A percentile compares a stretch with the other conserved stretches of the same genome.
phyloP scores from a whole-genome alignment of 257 asterid genomes.

The Capsicum rhomboideum region DNA sequence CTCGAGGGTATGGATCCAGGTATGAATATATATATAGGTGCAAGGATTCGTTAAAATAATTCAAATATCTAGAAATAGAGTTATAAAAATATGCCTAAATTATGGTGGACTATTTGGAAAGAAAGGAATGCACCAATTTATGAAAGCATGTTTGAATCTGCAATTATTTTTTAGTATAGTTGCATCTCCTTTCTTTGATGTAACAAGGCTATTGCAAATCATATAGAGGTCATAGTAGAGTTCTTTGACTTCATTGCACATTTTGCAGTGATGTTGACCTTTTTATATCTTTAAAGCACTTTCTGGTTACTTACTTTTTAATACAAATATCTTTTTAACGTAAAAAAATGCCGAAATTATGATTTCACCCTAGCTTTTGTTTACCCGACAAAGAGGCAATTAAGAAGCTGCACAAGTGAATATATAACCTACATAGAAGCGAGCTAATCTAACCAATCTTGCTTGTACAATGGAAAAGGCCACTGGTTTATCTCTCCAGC shows the following conservation, averaged over 20 bases:
- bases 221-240: not conserved
- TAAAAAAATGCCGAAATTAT: not conserved
- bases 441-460: not conserved
- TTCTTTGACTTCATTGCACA: not conserved
- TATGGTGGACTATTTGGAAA: not conserved
- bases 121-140: not conserved
- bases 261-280: not conserved
- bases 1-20: not conserved
- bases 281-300: not conserved
- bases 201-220: not conserved
- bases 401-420: not conserved
- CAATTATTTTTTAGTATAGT: not conserved
- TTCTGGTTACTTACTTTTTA: not conserved
- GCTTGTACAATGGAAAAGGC: constrained; percentile 6
- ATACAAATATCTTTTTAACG: not conserved
- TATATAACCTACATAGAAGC: not conserved
- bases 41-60: not conserved
- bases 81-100: not conserved
- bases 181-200: not conserved
- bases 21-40: not conserved
- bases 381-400: not conserved
- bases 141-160: not conserved
- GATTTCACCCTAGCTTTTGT: not conserved
- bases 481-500: constrained; percentile 5
- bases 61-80: not conserved